Base-by-base conservation (phyloP, 1,139 yeast species). In the Torulaspora pretoriensis region DNA sequence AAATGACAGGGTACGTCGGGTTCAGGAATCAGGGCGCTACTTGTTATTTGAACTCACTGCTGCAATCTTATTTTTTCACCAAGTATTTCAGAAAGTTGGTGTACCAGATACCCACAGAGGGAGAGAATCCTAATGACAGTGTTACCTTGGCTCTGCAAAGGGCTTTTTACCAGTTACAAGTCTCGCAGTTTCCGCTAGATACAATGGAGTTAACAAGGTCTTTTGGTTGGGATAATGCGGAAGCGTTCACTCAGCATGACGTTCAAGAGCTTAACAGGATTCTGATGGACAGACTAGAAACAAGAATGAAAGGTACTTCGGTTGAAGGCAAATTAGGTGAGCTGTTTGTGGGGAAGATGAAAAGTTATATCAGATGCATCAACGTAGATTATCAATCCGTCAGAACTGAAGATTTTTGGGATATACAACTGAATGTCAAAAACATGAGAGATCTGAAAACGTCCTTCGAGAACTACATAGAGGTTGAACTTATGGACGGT, bases 1-100 rank as follows among this genome's bases (percentile, higher is more conserved):
- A 79, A 57, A 80, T 73, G 41, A 87, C 98, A 0, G 97, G 97
- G 0, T 89, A 74, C 62, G 96, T 90, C 7, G 99, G 99, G 1
- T 78, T 92, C 54, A 84, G 81, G 55, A 92, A 92, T 63, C 99
- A 92, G 68, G 98, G 98, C 49, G 99, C 98, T 3, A 92, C 99
- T 0, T 92, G 99, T 64, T 92, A 92, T 64, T 77, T 92, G 61
- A 92, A 92, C 64, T 90, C 97, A 1, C 72, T 92, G 48, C 68
- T 92, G 46, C 98, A 92, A 64, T 86, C 96, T 17, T 85, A 94
- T 58, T 92, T 75, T 63, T 87, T 89, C 59, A 92, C 98, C 1
- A 82, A 81, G 53, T 71, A 73, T 29, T 92, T 92, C 68, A 77
- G 97, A 53, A 80, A 81, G 59, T 77, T 89, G 50, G 98, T 92